phyloP scores from a whole-genome alignment of 768 basidiomycete species.

The Leccinum variicolor region DNA sequence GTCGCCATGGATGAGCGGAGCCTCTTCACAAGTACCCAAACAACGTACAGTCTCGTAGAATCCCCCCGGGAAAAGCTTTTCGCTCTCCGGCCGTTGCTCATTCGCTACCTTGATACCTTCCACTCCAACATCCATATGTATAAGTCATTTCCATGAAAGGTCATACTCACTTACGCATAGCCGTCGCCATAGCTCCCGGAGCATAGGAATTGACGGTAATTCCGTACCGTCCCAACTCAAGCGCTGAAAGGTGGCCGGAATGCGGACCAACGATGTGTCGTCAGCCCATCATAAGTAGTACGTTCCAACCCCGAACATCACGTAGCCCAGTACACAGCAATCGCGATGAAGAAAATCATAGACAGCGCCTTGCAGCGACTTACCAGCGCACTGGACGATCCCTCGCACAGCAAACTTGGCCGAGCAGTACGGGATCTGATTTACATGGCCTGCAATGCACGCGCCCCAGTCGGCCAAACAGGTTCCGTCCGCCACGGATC shows the following conservation, averaged over 20 bases:
- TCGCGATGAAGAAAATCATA: not conserved
- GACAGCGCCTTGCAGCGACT: not conserved
- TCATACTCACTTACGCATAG: conserved; percentile 15
- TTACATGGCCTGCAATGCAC: not conserved
- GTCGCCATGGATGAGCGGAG: not conserved
- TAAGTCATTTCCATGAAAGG: not conserved
- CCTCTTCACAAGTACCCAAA: not conserved
- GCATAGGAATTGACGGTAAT: conserved; percentile 32
- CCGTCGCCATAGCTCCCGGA: conserved; percentile 26
- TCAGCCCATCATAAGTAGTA: not conserved
- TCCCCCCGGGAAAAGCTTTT: not conserved
- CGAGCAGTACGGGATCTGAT: conserved; percentile 12
- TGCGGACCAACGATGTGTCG: conserved; percentile 8
- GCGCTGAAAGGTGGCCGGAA: conserved; percentile 11
- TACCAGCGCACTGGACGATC: conserved; percentile 15
- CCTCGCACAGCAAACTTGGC: conserved; percentile 12
- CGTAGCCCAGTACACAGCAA: not conserved
- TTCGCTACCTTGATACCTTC: not conserved
- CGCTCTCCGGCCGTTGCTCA: not conserved
- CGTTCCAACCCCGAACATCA: not conserved
- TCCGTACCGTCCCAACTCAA: conserved; percentile 25
- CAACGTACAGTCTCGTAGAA: conserved; percentile 2
- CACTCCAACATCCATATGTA: not conserved
- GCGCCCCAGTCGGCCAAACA: not conserved
- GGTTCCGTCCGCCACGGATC: not conserved